Evolutionary conservation across 1,139 yeast genomes (phyloP).

Genomic region (Geotrichum phurueaensis): DNA sequence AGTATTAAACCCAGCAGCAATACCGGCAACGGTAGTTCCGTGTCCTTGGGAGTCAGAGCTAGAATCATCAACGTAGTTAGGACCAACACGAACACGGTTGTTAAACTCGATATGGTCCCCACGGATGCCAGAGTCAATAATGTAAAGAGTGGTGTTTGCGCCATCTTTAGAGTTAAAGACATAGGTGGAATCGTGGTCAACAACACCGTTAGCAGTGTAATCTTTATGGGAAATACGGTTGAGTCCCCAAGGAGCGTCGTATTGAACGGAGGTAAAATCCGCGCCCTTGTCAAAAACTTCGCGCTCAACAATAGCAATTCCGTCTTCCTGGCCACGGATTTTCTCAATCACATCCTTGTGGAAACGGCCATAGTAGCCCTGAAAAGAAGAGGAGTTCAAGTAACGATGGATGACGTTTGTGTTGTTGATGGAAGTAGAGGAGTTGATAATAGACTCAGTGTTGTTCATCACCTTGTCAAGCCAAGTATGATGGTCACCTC

Average conservation of each 20-base stretch:
- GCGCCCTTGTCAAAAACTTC: conserved; percentile 36
- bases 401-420: conserved; percentile 49
- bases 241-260: conserved; percentile 48
- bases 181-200: conserved; percentile 28
- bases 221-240: conserved; percentile 44
- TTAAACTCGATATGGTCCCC: conserved; percentile 47
- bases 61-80: conserved; percentile 31
- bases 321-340: conserved; percentile 39
- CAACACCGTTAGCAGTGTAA: conserved; percentile 6
- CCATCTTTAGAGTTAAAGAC: conserved; percentile 47
- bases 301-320: conserved; percentile 45
- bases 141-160: conserved; percentile 48
- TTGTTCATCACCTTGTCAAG: conserved; percentile 7
- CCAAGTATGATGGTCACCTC: conserved; percentile 22
- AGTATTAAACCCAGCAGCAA: conserved; percentile 40
- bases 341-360: conserved; percentile 32
- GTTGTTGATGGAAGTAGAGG: background rate
- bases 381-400: conserved; percentile 45
- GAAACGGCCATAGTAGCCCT: conserved; percentile 30
- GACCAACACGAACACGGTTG: conserved; percentile 38
- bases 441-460: conserved; percentile 3
- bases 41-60: conserved; percentile 39
- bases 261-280: conserved; percentile 13
- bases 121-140: conserved; percentile 47
- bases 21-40: conserved; percentile 44